A percentile compares a stretch with the other conserved stretches of the same genome.
Evolutionary conservation across 75 land plant genomes (phyloP).

Genomic region (Pinus albicaulis): DNA sequence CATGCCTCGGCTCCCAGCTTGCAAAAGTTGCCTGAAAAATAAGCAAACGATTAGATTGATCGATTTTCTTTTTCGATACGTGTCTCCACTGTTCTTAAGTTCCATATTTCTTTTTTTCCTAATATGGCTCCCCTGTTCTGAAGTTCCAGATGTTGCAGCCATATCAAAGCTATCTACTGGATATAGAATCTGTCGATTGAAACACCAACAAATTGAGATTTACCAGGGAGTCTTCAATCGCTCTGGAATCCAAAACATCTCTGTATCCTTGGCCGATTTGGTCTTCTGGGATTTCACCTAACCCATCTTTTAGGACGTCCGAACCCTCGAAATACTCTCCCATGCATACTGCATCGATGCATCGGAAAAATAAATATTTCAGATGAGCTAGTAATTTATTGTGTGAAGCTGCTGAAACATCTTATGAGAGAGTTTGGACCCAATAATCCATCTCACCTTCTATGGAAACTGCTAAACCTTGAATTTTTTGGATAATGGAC

Average conservation of each 20-base stretch:
- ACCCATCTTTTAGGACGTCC: slow-evolving; percentile 12
- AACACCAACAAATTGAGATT: neutral
- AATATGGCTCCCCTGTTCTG: too few relatives aligned
- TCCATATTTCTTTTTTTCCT: too few relatives aligned
- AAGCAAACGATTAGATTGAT: neutral
- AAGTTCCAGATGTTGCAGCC: too few relatives aligned
- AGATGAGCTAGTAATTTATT: too few relatives aligned
- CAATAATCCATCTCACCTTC: slow-evolving; percentile 14
- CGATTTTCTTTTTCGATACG: too few relatives aligned
- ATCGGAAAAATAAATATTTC: neutral
- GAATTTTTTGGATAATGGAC: slow-evolving; percentile 27
- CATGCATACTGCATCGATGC: slow-evolving; percentile 15
- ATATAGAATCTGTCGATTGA: too few relatives aligned
- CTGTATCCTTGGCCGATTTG: slow-evolving; percentile 22
- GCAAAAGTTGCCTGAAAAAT: slow-evolving; percentile 63
- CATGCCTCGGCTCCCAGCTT: slow-evolving; percentile 80
- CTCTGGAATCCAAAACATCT: slow-evolving; percentile 41
- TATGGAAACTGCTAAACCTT: slow-evolving; percentile 30
- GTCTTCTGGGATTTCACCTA: neutral
- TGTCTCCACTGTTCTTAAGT: too few relatives aligned
- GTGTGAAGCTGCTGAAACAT: too few relatives aligned
- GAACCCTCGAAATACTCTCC: slow-evolving; percentile 28
- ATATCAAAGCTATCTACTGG: too few relatives aligned
- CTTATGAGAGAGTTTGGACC: too few relatives aligned
- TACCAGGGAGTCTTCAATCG: slow-evolving; percentile 57